Conservation (phyloP, 2,329 filamentous ascomycete species). For the Bipolaris cookei region DNA sequence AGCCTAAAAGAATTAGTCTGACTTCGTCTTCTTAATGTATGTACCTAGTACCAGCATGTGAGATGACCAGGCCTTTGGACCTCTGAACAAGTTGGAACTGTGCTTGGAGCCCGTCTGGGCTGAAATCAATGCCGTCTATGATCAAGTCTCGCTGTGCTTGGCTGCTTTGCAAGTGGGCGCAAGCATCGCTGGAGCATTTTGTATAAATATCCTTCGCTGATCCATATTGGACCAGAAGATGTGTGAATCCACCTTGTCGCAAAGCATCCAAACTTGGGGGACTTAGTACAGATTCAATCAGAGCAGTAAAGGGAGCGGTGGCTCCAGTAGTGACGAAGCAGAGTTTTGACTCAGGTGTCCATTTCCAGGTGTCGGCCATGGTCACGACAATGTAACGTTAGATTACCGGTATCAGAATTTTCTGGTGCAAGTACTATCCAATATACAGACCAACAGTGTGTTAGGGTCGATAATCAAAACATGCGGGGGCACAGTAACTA, state of each 20-base stretch:
- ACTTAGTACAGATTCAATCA: slow-evolving; percentile 71
- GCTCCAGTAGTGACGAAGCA: slow-evolving; percentile 94
- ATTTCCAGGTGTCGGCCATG: slow-evolving; percentile 32
- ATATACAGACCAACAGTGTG: no score
- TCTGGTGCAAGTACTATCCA: neutral
- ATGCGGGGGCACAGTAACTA: slow-evolving; percentile 4
- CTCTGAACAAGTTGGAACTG: slow-evolving; percentile 64
- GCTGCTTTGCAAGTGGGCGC: slow-evolving; percentile 16
- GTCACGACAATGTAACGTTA: neutral
- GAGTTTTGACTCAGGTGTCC: slow-evolving; percentile 46
- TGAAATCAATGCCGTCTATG: slow-evolving; percentile 71
- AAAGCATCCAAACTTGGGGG: slow-evolving; percentile 69
- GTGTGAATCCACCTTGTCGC: slow-evolving; percentile 65
- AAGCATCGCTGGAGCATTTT: slow-evolving; percentile 22
- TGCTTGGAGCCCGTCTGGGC: slow-evolving; percentile 62
- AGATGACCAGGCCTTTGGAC: slow-evolving; percentile 76
- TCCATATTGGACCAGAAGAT: slow-evolving; percentile 82
- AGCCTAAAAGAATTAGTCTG: slow-evolving; percentile 63
- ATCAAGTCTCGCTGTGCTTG: slow-evolving; percentile 23
- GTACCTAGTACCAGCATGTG: slow-evolving; percentile 75
- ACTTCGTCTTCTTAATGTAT: neutral
- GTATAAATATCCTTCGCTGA: slow-evolving; percentile 64
- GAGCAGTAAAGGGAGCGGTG: slow-evolving; percentile 78
- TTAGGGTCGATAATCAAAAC: neutral
- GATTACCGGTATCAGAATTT: no score